Conservation (phyloP, 257 asterid species). For the Oldenlandia corymbosa region DNA sequence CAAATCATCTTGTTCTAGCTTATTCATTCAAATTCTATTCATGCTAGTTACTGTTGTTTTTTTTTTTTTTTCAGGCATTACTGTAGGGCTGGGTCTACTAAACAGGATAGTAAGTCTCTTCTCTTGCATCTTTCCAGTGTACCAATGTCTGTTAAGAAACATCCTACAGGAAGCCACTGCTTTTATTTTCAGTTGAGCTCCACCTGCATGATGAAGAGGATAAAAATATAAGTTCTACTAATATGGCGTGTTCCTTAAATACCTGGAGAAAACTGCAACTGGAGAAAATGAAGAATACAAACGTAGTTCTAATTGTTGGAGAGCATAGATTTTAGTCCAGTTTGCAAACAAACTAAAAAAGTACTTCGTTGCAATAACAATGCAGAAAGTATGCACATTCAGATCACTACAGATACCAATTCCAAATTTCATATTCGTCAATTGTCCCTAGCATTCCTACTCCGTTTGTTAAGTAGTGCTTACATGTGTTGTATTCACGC, state of each 20-base stretch:
- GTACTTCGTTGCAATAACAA: neutral
- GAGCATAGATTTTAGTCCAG: neutral
- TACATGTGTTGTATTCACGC: neutral
- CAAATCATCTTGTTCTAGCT: conserved; percentile 5
- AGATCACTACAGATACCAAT: neutral
- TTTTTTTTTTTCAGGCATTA: conserved; percentile 54
- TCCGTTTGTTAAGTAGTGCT: neutral
- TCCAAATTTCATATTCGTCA: neutral
- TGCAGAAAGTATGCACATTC: neutral
- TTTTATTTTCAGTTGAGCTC: neutral
- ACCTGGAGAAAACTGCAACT: neutral
- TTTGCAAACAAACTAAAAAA: neutral
- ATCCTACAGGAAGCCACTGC: neutral
- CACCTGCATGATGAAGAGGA: neutral
- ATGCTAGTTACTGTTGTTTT: conserved; percentile 9
- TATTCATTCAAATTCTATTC: conserved; percentile 12
- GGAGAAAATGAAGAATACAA: neutral
- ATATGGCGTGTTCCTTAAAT: no score
- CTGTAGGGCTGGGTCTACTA: conserved; percentile 90
- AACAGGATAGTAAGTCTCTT: conserved; percentile 50
- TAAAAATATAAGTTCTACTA: no score
- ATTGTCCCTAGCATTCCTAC: neutral
- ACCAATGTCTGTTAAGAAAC: neutral
- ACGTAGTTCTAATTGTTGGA: neutral
- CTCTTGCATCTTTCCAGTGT: neutral